Base-by-base conservation (phyloP, 106 monocot genomes). In the Acorus calamus region DNA sequence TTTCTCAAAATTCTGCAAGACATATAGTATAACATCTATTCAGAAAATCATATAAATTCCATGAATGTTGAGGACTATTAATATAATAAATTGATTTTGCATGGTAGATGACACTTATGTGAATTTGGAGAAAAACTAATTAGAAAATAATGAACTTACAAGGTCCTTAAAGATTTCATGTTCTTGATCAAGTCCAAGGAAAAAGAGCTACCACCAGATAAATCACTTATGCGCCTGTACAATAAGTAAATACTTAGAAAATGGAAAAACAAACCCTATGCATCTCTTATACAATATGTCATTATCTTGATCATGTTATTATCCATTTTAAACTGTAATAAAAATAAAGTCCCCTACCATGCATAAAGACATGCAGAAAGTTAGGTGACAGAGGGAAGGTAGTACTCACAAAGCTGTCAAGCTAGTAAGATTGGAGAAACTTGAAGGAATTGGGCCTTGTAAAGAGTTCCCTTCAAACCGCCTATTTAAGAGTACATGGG, bases 1-100 rank as follows among this genome's bases (percentile, higher is more conserved):
- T 68, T 68, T 47, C 68, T 8, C 13, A 68, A 42, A 12, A 68
- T 50, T 58, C 68, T 68, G 49, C 44, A 8, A 49, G 46, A 14
- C 8, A 1, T 12, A 49, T 57, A n/a, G 57, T 57, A 68, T 10
- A 3, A 55, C 12, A 9, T 6, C 10, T 3, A 28, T 28, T 28
- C 28, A 28, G 28, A 28, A 28, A 28, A 28, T 28, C 28, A 28
- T 28, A 28, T 28, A 28, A 28, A 28, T 1, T 28, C 28, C 28
- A 28, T 28, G 28, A 28, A 28, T 28, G 28, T n/a, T 12, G 51
- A 52, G 14, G 55, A 44, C 11, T 9, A 66, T 44, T 43, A 4
- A 42, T 4, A 53, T 42, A 44, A 53, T 54, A 12, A 55, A 3
- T 11, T 10, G 11, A 11, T 57, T 9, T 9, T n/a, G 42, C 3